Evolutionary conservation across 2,329 filamentous ascomycete genomes (phyloP).

Genomic region (Xylaria sp.): DNA sequence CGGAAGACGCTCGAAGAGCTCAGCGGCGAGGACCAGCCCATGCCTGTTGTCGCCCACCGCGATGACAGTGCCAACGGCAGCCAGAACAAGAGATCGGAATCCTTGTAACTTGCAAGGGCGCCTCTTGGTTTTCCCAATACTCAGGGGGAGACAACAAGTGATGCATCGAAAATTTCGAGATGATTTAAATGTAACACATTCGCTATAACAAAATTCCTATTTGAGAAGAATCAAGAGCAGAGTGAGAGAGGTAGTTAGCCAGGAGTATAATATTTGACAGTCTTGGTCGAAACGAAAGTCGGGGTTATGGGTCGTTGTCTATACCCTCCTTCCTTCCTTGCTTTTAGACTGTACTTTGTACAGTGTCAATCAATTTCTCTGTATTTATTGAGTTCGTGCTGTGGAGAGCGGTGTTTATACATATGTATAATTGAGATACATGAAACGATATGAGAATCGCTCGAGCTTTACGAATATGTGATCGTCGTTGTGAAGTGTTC

Average conservation of each 20-base stretch:
- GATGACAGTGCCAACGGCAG: slow-evolving; percentile 10
- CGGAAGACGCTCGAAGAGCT: slow-evolving; percentile 74
- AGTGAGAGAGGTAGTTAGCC: neutral
- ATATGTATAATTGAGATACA: no score
- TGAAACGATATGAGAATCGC: no score
- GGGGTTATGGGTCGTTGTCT: neutral
- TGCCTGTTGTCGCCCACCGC: slow-evolving; percentile 6
- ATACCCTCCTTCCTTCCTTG: slow-evolving; percentile 14
- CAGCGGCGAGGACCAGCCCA: slow-evolving; percentile 43
- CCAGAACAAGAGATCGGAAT: slow-evolving; percentile 26
- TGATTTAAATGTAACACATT: neutral
- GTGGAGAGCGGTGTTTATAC: no score
- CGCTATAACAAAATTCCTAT: slow-evolving; percentile 3
- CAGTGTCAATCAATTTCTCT: slow-evolving; percentile 8
- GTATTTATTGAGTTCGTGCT: neutral
- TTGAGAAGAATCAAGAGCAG: neutral
- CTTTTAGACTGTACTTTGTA: slow-evolving; percentile 6
- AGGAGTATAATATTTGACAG: neutral
- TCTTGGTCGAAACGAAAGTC: neutral
- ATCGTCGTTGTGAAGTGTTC: no score
- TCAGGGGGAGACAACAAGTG: no score
- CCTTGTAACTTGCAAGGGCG: slow-evolving; percentile 14
- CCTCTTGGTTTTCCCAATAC: no score
- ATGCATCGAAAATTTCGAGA: no score
- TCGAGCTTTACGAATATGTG: no score